Base-by-base conservation (phyloP, 2,329 filamentous ascomycete genomes). In the Ascochyta koolunga region DNA sequence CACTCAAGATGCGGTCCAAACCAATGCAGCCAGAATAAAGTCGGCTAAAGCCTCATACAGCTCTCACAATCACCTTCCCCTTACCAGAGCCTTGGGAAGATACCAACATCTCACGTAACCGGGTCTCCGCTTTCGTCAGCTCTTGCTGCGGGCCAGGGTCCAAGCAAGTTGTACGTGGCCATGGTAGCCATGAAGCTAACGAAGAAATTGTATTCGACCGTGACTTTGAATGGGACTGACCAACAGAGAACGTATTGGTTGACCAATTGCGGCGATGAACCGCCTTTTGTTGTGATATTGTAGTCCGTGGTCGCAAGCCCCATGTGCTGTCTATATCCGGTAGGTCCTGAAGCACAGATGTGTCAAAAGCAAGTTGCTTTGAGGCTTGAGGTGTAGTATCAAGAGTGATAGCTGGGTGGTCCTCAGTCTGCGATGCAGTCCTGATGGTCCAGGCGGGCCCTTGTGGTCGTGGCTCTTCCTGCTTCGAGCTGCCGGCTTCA, bases 281-380 rank as follows among this genome's bases (percentile, higher is more conserved):
- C 8, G 45, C 37, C 21, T 39, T 45, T 31, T 56, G 52, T 52
- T 54, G 64, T 6, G 57, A 42, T 19, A 45, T 18, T 1, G 56
- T 57, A 24, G 59, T 61, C 7, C 51, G 56, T 13, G 61, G 52
- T n/a, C 57, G 61, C 24, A 45, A 29, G 15, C 53, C 32, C 35
- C 43, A 49, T 35, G 43, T 32, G 32, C 33, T 57, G 15, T 57
- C 50, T 10, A 40, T 31, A 7, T 56, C 54, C 16, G 52, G 54
- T 11, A 67, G 51, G 16, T 70, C 65, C 29, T 65, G 65, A 42
- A 68, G 59, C 24, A 62, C 67, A 4, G 70, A 71, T 8, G 66
- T 62, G 42, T 71, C 71, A 4, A 73, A 61, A 3, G 71, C 72
- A 11, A 75, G 66, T 18, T 75, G 68, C 19, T 75, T 73, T 13